Evolutionary conservation across 2,329 filamentous ascomycete species (phyloP), one percentile per base, ranked within the genome.

Genomic region (Volutella citrinella): DNA sequence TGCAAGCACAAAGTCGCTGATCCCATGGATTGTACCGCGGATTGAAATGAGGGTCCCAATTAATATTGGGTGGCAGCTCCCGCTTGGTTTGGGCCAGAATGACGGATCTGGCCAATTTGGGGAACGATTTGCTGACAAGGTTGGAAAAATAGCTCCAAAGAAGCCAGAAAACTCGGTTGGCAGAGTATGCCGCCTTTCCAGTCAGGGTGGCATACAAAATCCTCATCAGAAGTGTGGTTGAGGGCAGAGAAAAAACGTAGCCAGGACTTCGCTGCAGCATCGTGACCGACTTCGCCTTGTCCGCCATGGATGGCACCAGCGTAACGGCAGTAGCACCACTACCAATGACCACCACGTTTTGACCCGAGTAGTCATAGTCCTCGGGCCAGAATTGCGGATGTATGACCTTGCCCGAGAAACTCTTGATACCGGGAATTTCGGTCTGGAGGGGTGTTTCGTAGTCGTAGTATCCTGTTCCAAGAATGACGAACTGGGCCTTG

Each of bases 341-440:
- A 13, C 84, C 84, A 38, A 87, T 76, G 34, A 85, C 66, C 27
- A 84, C 76, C 15, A 86, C 65, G 14, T 76, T 71, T 52, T 86
- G 84, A 57, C 69, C 62, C 10, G 65, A 61, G 57, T 83, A 84
- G 52, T 86, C 76, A 25, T 82, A 64, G 35, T 82, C 68, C 36
- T 80, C 65, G 0, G 82, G 82, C 82, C 83, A 87, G 61, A 85
- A 87, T 48, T 88, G 84, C 1, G 84, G 83, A 42, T 87, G 83
- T 3, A 85, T 66, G 11, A 78, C 63, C 23, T 39, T 51, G 27
- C 64, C 68, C 9, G 51, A n/a, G 23, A 68, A 68, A n/a, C 43
- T 48, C 0, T 56, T 44, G n/a, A 68, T 51, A 5, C 65, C 65
- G 20, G 62, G 62, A 5, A 67, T 84, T 0, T 59, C 49, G 0